Evolutionary conservation across 2,329 filamentous ascomycete species (phyloP), one percentile per base, ranked within the genome.

Genomic region (Cordyceps cicadae): DNA sequence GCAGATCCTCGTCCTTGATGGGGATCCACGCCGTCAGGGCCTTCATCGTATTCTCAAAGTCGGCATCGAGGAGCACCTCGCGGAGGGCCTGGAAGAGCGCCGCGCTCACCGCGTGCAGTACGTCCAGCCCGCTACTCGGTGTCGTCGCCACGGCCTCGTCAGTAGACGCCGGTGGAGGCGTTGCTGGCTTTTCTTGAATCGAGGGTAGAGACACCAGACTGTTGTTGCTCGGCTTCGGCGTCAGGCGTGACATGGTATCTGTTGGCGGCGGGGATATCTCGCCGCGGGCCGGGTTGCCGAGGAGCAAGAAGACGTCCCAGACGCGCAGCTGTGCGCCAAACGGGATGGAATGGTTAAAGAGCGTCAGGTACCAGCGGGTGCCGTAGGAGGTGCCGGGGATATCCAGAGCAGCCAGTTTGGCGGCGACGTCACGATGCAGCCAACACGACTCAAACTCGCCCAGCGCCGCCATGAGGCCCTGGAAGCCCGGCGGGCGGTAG

Each of bases 1-100:
- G 81, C 62, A 96, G 75, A 71, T 97, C 92, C 70, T 96, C 91
- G 68, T 99, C 93, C 74, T 91, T 91, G 71, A 99, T 88, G 21
- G 93, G 92, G 50, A 97, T 88, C 86, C 90, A 96, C 61, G 89
- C 92, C 34, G 94, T 97, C 64, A 99, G 79, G 8, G 92, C 89
- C 77, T 97, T 97, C 94, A 99, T 99, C 52, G 89, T 89, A 69
- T 95, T 96, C 72, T 99, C 94, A 73, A 97, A 99, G 71, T 99
- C 94, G 19, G 90, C 91, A 68, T 95, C 92, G 6, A 97, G 79
- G 37, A 99, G 80, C 56, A 96, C 90, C 64, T 96, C 90, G 43
- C 90, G 82, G 66, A 94, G 89, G 19, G 91, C 92, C 71, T 96
- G 91, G 53, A 97, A 92, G 32, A 99, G 81, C 2, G 94, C 93